Evolutionary conservation across 2,329 filamentous ascomycete genomes (phyloP).

Genomic region (Aspergillus caelatus): DNA sequence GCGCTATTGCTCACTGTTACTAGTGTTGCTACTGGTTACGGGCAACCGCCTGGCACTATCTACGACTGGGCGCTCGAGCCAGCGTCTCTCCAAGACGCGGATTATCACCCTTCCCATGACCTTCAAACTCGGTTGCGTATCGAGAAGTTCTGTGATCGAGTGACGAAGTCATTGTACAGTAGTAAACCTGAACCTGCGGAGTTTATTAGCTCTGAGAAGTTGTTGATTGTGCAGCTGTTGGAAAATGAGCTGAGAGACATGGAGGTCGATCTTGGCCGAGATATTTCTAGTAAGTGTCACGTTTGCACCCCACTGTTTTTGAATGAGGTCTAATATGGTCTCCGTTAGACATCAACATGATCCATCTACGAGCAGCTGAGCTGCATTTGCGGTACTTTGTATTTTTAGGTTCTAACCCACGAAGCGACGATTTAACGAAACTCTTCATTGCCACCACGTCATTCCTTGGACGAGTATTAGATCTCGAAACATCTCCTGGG

Average conservation of each 20-base stretch:
- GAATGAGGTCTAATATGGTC: not conserved
- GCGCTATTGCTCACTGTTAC: slow-evolving; percentile 16
- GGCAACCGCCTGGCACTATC: slow-evolving; percentile 63
- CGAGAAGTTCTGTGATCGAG: slow-evolving; percentile 60
- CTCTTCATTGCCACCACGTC: slow-evolving; percentile 49
- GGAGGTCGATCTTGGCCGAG: slow-evolving; percentile 54
- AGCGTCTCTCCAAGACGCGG: slow-evolving; percentile 47
- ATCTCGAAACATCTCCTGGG: slow-evolving; percentile 47
- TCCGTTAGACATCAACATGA: slow-evolving; percentile 44
- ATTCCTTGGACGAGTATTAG: slow-evolving; percentile 49
- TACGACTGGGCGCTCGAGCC: slow-evolving; percentile 60
- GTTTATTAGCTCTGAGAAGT: slow-evolving; percentile 46
- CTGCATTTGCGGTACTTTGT: slow-evolving; percentile 50
- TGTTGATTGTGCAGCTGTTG: slow-evolving; percentile 47
- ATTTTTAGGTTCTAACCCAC: slow-evolving; percentile 47
- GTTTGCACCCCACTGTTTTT: not conserved
- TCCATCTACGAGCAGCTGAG: slow-evolving; percentile 50
- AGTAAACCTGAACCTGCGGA: slow-evolving; percentile 58
- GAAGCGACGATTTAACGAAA: slow-evolving; percentile 47
- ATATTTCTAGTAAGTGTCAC: slow-evolving; percentile 35
- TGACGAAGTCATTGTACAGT: slow-evolving; percentile 60
- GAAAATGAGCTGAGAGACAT: slow-evolving; percentile 50
- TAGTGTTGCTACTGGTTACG: slow-evolving; percentile 65
- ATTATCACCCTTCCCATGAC: slow-evolving; percentile 52
- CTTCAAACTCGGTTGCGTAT: slow-evolving; percentile 56